Evolutionary conservation across 148 eudicot species (phyloP).

Genomic region (Camellia granthamiana): DNA sequence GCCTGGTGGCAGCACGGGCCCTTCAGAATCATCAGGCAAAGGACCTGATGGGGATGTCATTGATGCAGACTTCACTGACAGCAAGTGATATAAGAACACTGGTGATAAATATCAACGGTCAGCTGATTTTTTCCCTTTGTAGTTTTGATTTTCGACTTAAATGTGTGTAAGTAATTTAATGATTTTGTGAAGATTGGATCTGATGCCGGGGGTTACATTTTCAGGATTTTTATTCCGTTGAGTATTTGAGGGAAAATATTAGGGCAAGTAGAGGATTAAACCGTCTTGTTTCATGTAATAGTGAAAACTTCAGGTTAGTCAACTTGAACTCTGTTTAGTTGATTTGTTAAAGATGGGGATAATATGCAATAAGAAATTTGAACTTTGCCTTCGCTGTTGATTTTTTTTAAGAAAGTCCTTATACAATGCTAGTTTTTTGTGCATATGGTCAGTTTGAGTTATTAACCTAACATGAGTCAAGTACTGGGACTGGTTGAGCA

Average conservation of each 20-base stretch:
- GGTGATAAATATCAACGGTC: neutral
- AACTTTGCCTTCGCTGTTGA: neutral
- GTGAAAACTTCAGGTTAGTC: neutral
- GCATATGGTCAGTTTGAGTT: too few species aligned
- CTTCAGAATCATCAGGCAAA: slow-evolving; percentile 27
- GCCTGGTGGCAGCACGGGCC: slow-evolving; percentile 26
- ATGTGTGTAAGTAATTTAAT: neutral
- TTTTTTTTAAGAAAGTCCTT: too few species aligned
- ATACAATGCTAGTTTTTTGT: too few species aligned
- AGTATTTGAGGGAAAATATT: neutral
- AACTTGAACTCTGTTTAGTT: neutral
- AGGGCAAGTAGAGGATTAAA: neutral
- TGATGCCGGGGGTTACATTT: neutral
- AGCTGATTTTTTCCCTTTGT: neutral
- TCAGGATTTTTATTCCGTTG: neutral
- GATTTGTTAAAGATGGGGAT: neutral
- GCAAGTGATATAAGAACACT: neutral
- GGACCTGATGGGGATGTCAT: slow-evolving; percentile 48
- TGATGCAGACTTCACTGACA: slow-evolving; percentile 45
- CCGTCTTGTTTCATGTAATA: neutral
- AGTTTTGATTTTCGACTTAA: neutral
- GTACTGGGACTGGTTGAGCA: too few species aligned
- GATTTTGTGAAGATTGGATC: neutral
- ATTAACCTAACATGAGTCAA: too few species aligned
- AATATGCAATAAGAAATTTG: neutral